phyloP scores from a whole-genome alignment of 495 filamentous ascomycete species.

The Penicillium daleae region DNA sequence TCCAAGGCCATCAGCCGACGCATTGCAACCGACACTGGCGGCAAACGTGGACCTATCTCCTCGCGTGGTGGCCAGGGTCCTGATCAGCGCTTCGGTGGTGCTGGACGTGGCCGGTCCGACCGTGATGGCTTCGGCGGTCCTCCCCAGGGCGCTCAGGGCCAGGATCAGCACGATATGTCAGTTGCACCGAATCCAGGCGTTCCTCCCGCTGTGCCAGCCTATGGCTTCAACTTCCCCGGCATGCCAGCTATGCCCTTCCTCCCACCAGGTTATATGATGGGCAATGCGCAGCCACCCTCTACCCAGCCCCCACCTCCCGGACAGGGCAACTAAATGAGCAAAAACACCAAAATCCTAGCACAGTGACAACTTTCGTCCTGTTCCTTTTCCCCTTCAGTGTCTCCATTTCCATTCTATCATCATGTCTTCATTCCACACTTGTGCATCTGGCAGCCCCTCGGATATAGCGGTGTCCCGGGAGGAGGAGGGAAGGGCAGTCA shows the following conservation, averaged over 20 bases:
- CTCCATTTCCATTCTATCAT: slow-evolving; percentile 15
- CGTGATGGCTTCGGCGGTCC: slow-evolving; percentile 50
- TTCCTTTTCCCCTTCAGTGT: not conserved
- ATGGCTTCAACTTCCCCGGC: slow-evolving; percentile 68
- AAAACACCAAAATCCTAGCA: not conserved
- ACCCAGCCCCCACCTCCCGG: slow-evolving; percentile 54
- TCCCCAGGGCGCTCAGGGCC: slow-evolving; percentile 32
- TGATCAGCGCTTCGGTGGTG: slow-evolving; percentile 28
- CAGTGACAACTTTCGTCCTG: not conserved
- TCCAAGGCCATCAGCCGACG: slow-evolving; percentile 91
- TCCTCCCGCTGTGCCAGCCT: slow-evolving; percentile 64
- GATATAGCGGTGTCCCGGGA: slow-evolving; percentile 4
- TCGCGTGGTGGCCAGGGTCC: slow-evolving; percentile 59
- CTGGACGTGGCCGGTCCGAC: slow-evolving; percentile 44
- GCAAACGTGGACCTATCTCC: slow-evolving; percentile 73
- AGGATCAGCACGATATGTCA: slow-evolving; percentile 41
- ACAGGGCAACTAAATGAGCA: slow-evolving; percentile 36
- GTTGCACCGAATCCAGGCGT: slow-evolving; percentile 58
- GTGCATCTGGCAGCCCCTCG: slow-evolving; percentile 3
- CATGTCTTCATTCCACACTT: slow-evolving; percentile 22
- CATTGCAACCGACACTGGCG: slow-evolving; percentile 76
- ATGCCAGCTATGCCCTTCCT: slow-evolving; percentile 76
- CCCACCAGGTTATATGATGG: slow-evolving; percentile 65
- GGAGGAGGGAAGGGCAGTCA: not conserved
- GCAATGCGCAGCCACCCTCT: slow-evolving; percentile 41